Base-by-base conservation (phyloP, 495 filamentous ascomycete genomes). In the Penicillium desertorum region DNA sequence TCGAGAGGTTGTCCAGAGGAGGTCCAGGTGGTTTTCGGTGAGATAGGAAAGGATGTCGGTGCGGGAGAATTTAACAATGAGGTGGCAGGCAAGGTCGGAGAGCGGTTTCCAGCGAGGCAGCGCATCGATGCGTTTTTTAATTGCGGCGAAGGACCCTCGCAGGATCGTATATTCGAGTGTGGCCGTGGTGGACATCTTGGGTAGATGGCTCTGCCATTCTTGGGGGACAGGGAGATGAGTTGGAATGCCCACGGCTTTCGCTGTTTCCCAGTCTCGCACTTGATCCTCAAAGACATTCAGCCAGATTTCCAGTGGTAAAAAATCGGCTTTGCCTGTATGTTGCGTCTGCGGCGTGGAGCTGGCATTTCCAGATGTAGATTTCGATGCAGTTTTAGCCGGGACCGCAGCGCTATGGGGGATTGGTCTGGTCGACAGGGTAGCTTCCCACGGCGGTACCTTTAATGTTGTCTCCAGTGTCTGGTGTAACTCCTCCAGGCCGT, bases 1-100 rank as follows among this genome's bases (percentile, higher is more conserved):
- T 53, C 85, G 90, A 61, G 92, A 95, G 2, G 82, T 90, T 23
- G 82, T 83, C 83, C 84, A 89, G 69, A 96, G 92, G 5, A 96
- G 81, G 56, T 90, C 86, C 45, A 87, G 84, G 59, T 88, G 82
- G 51, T 89, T 79, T 32, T 83, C 79, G 61, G 92, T 89, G n/a
- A 97, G 81, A 67, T 91, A 91, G 11, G 83, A 81, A 19, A 97
- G 85, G 14, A 96, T 81, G 29, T 86, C 82, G 17, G 84, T 88
- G 57, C 90, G 85, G 6, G 84, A 88, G 65, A 96, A 97, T 61
- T 93, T 93, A 75, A 96, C 88, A 62, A 96, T 91, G 25, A 95
- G 83, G 61, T 93, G 90, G 56, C 92, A 89, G 39, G 88, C 88
- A 1, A 92, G 78, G 30, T 86, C 86, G 5, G 91, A 93, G 25